Conservation (phyloP, 2,329 filamentous ascomycete species). For the Sclerotiophoma versabilis region DNA sequence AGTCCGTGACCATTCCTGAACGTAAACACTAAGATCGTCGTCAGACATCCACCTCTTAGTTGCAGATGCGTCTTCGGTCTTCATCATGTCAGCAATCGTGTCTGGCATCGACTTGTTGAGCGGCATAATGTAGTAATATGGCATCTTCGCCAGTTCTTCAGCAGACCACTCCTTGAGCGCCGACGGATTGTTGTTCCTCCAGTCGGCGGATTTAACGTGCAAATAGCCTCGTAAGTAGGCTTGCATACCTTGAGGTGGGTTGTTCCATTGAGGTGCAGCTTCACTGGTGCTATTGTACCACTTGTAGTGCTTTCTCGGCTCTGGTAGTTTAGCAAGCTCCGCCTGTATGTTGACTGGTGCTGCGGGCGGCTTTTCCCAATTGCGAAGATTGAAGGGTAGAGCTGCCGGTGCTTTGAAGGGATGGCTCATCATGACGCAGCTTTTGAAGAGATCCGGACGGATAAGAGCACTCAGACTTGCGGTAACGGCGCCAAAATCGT, state of each 20-base stretch:
- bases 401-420: slow-evolving; percentile 64
- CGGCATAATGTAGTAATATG: slow-evolving; percentile 74
- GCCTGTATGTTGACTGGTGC: slow-evolving; percentile 59
- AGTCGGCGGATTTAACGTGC: slow-evolving; percentile 71
- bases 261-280: slow-evolving; percentile 58
- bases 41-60: slow-evolving; percentile 64
- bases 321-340: slow-evolving; percentile 61
- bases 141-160: slow-evolving; percentile 64
- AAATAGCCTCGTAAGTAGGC: slow-evolving; percentile 71
- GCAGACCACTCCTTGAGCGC: slow-evolving; percentile 65
- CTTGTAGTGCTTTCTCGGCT: slow-evolving; percentile 74
- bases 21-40: slow-evolving; percentile 67
- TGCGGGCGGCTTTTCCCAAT: slow-evolving; percentile 27
- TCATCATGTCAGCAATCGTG: slow-evolving; percentile 63
- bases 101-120: slow-evolving; percentile 65
- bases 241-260: slow-evolving; percentile 61
- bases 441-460: slow-evolving; percentile 69
- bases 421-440: slow-evolving; percentile 69
- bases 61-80: slow-evolving; percentile 55
- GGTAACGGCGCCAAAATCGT: slow-evolving; percentile 71
- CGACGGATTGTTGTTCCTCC: slow-evolving; percentile 62
- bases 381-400: slow-evolving; percentile 58
- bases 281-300: slow-evolving; percentile 65
- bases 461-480: slow-evolving; percentile 67
- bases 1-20: slow-evolving; percentile 65